A percentile compares a stretch with the other conserved stretches of the same genome.
These are phyloP conservation scores for Golubevia sp. DNA, from an alignment of 1,284 basidiomycete species.

Conservation along the genomic window DNA sequence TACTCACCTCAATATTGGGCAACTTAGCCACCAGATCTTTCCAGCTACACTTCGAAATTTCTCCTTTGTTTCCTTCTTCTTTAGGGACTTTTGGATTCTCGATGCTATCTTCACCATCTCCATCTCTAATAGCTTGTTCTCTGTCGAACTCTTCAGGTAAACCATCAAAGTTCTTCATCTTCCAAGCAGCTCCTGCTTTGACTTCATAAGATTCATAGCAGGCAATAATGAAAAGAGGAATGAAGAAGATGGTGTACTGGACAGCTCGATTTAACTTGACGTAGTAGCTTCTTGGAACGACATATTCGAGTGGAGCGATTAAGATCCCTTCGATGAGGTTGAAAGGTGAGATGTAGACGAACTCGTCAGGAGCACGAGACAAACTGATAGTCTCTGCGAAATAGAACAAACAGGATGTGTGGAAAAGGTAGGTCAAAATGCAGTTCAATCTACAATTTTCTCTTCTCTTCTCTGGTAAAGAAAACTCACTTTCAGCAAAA, in stretches of 20 bases:
- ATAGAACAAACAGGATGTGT: not conserved
- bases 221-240: slow-evolving; percentile 37
- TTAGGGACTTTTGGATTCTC: slow-evolving; percentile 37
- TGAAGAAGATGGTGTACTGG: slow-evolving; percentile 32
- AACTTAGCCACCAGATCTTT: not conserved
- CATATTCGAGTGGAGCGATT: slow-evolving; percentile 82
- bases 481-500: slow-evolving; percentile 64
- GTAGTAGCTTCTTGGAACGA: slow-evolving; percentile 37
- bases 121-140: slow-evolving; percentile 1
- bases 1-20: slow-evolving; percentile 4
- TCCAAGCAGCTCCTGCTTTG: not conserved
- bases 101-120: slow-evolving; percentile 13
- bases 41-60: not conserved
- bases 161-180: not conserved
- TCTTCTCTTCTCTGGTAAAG: too few relatives aligned
- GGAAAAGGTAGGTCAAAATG: not conserved
- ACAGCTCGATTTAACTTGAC: slow-evolving; percentile 27
- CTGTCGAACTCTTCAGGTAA: not conserved
- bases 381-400: slow-evolving; percentile 47
- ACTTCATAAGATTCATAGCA: slow-evolving; percentile 22
- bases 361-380: slow-evolving; percentile 74
- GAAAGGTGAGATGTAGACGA: slow-evolving; percentile 67
- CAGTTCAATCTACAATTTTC: too few relatives aligned
- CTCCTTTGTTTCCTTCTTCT: slow-evolving; percentile 5
- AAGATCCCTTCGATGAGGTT: slow-evolving; percentile 83